These are phyloP conservation scores for Cercophora samala DNA, from an alignment of 495 filamentous ascomycete genomes.

Conservation along the genomic window DNA sequence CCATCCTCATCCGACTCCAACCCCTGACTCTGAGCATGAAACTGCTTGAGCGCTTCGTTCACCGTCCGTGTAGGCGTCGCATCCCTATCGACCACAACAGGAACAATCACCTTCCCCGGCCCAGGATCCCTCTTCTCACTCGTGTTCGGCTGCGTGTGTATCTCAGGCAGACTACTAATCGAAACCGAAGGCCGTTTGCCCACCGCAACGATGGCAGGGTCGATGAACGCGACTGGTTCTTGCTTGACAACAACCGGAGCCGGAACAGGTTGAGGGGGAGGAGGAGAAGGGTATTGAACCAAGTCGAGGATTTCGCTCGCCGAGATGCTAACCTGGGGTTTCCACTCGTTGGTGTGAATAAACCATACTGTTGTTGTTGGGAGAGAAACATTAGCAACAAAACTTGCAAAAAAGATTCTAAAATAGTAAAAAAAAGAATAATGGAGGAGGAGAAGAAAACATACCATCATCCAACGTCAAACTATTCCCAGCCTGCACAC, in stretches of 20 bases:
- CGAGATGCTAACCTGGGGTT: slow-evolving; percentile 36
- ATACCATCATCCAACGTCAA: slow-evolving; percentile 76
- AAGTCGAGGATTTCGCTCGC: slow-evolving; percentile 42
- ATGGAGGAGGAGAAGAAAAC: background rate
- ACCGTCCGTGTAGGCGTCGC: slow-evolving; percentile 18
- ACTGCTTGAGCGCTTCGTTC: slow-evolving; percentile 14
- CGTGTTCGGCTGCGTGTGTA: slow-evolving; percentile 31
- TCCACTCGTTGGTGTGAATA: slow-evolving; percentile 31
- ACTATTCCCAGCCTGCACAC: slow-evolving; percentile 65
- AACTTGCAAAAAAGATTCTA: no score
- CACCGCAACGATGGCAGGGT: slow-evolving; percentile 55
- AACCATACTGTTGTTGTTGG: slow-evolving; percentile 33
- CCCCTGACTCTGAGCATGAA: slow-evolving; percentile 11
- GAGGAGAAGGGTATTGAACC: slow-evolving; percentile 26
- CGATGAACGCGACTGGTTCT: slow-evolving; percentile 37
- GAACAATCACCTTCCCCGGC: slow-evolving; percentile 11
- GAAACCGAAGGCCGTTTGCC: slow-evolving; percentile 35
- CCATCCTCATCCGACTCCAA: slow-evolving; percentile 27
- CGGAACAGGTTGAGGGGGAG: slow-evolving; percentile 11
- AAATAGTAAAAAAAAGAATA: no score
- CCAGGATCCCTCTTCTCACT: slow-evolving; percentile 39
- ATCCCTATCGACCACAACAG: slow-evolving; percentile 7
- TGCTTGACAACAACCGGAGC: slow-evolving; percentile 15
- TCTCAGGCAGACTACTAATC: slow-evolving; percentile 17
- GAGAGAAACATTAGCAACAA: slow-evolving; percentile 27